Evolutionary conservation across 345 rosid genomes (phyloP).

Genomic region (Eucalyptus regnans): DNA sequence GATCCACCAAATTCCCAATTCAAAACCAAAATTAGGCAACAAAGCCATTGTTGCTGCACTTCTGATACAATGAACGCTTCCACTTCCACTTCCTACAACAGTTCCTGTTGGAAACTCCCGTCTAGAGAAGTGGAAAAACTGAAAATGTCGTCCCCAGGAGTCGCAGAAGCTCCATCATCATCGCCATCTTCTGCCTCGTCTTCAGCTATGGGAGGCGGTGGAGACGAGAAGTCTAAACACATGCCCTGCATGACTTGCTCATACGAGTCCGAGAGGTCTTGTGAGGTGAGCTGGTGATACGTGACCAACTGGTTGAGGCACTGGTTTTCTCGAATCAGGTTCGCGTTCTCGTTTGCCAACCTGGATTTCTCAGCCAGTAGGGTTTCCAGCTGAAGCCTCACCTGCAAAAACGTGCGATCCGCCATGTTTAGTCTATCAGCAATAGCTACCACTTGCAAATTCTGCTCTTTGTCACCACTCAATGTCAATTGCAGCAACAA

Average conservation of each 20-base stretch:
- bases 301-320: slow-evolving; percentile 82
- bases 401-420: slow-evolving; percentile 11
- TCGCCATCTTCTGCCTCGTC: slow-evolving; percentile 11
- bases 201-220: slow-evolving; percentile 15
- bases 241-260: slow-evolving; percentile 53
- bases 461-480: background rate
- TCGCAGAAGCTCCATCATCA: background rate
- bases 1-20: background rate
- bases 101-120: slow-evolving; percentile 21
- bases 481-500: background rate
- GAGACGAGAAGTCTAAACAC: slow-evolving; percentile 79
- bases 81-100: background rate
- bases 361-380: slow-evolving; percentile 84
- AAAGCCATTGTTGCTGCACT: background rate
- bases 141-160: background rate
- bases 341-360: slow-evolving; percentile 76
- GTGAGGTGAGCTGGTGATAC: slow-evolving; percentile 77
- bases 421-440: background rate
- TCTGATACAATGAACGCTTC: background rate
- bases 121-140: slow-evolving; percentile 29
- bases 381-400: slow-evolving; percentile 91
- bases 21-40: background rate
- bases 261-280: slow-evolving; percentile 69
- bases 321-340: slow-evolving; percentile 68
- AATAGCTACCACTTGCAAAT: background rate